Base-by-base conservation (phyloP, 2,329 filamentous ascomycete species). In the Cladobotryum mycophilum region DNA sequence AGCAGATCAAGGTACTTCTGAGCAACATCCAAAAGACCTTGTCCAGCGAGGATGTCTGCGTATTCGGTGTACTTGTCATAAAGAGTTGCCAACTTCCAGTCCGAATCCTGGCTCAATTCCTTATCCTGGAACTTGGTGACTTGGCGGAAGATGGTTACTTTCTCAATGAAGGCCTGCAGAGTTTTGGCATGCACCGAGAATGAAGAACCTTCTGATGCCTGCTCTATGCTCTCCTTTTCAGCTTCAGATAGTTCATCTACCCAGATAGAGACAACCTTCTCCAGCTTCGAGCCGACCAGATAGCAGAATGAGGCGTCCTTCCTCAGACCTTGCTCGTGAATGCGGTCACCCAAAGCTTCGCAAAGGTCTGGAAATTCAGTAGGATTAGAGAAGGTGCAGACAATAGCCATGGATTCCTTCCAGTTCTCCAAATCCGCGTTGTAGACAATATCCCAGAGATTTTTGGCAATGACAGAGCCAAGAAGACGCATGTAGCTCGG, bases 41-140 rank as follows among this genome's bases (percentile, higher is more conserved):
- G 89, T 6, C 89, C 84, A 43, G 93, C 90, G 51, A 95, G 83
- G 58, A 99, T 91, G 65, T 99, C 92, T 13, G 93, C 92, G 67
- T 97, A 99, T 71, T 99, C 93, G 25, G 88, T 85, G 65, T 99
- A 99, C 71, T 96, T 96, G 66, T 90, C 85, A 68, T 99, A 99
- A 48, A 99, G 75, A 2, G 85, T 78, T 36, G 84, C 80, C 53
- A 99, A 82, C 72, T 95, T 96, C 92, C 92, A 99, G 60, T 85
- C 88, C 1, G 84, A 84, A 9, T 80, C 76, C 59, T 88, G 80
- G 43, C 73, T 71, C 56, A 81, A 81, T 63, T 96, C 90, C 8
- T 72, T 70, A 65, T 99, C 93, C 60, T 87, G 75, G 74, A 96
- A 99, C 63, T 92, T 90, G 55, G 90, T 91, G 41, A 96, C 91